Evolutionary conservation across 78 protist species (phyloP).

Genomic region (Mastigamoeba balamuthi): DNA sequence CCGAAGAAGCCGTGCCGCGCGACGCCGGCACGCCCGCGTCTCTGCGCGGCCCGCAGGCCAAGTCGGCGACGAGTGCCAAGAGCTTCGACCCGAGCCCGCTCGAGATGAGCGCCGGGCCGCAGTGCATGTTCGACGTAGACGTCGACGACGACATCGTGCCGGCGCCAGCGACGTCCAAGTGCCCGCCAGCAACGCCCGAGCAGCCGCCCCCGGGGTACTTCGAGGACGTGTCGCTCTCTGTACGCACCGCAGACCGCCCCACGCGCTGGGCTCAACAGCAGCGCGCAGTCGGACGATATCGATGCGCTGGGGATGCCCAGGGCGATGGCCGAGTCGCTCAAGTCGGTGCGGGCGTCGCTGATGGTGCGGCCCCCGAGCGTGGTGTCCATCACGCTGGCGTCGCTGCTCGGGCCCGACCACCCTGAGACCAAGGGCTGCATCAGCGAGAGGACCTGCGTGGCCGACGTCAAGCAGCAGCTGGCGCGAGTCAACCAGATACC

Average conservation of each 20-base stretch:
- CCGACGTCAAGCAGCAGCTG: not conserved
- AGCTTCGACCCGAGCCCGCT: not conserved
- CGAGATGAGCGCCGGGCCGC: not conserved
- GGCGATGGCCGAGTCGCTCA: no score
- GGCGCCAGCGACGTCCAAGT: not conserved
- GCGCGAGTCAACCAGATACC: not conserved
- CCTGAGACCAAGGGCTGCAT: not conserved
- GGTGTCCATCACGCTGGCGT: not conserved
- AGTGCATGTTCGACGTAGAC: not conserved
- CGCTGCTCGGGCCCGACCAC: not conserved
- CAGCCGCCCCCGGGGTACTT: no score
- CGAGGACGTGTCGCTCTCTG: no score
- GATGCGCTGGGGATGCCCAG: no score
- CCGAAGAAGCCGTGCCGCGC: not conserved
- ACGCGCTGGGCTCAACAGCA: no score
- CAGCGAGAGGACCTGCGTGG: no score
- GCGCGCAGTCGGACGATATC: no score
- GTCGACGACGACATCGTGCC: not conserved
- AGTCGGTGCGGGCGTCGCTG: no score
- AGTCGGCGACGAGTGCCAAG: not conserved
- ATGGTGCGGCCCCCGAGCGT: no score
- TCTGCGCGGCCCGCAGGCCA: not conserved
- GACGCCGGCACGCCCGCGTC: not conserved
- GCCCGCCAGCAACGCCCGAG: no score
- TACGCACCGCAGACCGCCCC: no score